Conservation (phyloP, 148 eudicot species). For the Polygonum maritimum region DNA sequence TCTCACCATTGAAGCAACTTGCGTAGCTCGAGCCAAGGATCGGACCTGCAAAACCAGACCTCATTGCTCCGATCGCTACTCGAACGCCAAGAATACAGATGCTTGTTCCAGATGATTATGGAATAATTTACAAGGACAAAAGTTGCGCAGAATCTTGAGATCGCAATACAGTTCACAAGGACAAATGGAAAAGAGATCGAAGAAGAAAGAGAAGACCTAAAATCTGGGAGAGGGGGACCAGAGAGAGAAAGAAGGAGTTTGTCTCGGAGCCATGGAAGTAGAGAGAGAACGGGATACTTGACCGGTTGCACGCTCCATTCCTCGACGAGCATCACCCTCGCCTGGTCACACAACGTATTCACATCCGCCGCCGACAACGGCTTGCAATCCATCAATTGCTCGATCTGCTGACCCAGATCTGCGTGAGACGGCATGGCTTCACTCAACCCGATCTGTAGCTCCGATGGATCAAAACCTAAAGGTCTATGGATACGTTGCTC, state of each 20-base stretch:
- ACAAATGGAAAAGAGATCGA: no score
- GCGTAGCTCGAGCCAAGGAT: neutral
- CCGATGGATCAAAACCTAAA: neutral
- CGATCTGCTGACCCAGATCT: conserved; percentile 40
- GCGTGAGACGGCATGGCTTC: conserved; percentile 20
- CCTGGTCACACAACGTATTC: conserved; percentile 36
- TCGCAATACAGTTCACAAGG: no score
- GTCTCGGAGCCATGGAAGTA: no score
- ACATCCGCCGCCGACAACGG: conserved; percentile 35
- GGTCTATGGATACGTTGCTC: neutral
- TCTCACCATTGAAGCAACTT: conserved; percentile 4
- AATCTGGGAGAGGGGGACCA: no score
- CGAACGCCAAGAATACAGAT: no score
- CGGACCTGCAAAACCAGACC: neutral
- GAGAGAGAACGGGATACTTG: conserved; percentile 42
- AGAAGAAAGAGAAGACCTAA: no score
- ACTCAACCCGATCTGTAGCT: conserved; percentile 5
- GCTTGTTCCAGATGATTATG: no score
- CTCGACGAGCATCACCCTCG: conserved; percentile 32
- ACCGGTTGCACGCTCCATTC: conserved; percentile 48
- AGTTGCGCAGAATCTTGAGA: no score
- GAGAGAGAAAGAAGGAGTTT: no score
- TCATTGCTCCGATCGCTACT: no score
- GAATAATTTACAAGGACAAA: no score
- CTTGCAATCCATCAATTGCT: conserved; percentile 47